A percentile compares a stretch with the other conserved stretches of the same genome.
phyloP scores from a whole-genome alignment of 2,329 filamentous ascomycete genomes.

The Knufia fluminis region DNA sequence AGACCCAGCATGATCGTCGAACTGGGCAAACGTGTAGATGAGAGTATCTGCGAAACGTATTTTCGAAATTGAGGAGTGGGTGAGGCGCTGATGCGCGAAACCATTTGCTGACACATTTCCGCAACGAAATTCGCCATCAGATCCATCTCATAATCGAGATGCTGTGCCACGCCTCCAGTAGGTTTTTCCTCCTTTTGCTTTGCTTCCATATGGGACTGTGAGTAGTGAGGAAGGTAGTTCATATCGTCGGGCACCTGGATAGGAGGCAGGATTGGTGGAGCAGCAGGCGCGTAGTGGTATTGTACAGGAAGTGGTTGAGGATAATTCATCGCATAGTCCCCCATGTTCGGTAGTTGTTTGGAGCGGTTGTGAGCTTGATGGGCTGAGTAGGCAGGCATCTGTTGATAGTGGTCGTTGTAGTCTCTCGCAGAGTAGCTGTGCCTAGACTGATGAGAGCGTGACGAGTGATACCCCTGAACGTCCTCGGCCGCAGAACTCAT shows the following conservation, averaged over 20 bases:
- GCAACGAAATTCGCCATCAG: conserved; percentile 92
- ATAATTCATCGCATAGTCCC: conserved; percentile 11
- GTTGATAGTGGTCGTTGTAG: conserved; percentile 39
- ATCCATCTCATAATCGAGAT: conserved; percentile 95
- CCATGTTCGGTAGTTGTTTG: conserved; percentile 1
- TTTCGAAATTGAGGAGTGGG: conserved; percentile 73
- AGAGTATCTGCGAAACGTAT: conserved; percentile 83
- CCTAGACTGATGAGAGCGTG: conserved; percentile 32
- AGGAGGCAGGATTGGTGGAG: conserved; percentile 32
- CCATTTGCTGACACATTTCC: conserved; percentile 72
- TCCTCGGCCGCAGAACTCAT: conserved; percentile 20
- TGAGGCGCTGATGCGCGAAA: conserved; percentile 49
- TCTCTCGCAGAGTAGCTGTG: conserved; percentile 37
- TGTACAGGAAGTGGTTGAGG: conserved; percentile 14
- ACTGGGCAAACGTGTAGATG: conserved; percentile 78
- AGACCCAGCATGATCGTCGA: conserved; percentile 85
- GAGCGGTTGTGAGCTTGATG: conserved; percentile 14
- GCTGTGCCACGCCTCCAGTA: conserved; percentile 81
- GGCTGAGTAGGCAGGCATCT: conserved; percentile 31
- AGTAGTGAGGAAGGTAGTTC: conserved; percentile 15
- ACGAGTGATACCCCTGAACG: conserved; percentile 26
- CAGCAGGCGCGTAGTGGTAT: conserved; percentile 20
- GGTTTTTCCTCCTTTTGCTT: conserved; percentile 53
- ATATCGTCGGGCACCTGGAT: conserved; percentile 33
- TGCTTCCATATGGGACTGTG: conserved; percentile 28